Evolutionary conservation across 495 filamentous ascomycete species (phyloP), one percentile per base, ranked within the genome.

Genomic region (Chaetomium cochliodes): DNA sequence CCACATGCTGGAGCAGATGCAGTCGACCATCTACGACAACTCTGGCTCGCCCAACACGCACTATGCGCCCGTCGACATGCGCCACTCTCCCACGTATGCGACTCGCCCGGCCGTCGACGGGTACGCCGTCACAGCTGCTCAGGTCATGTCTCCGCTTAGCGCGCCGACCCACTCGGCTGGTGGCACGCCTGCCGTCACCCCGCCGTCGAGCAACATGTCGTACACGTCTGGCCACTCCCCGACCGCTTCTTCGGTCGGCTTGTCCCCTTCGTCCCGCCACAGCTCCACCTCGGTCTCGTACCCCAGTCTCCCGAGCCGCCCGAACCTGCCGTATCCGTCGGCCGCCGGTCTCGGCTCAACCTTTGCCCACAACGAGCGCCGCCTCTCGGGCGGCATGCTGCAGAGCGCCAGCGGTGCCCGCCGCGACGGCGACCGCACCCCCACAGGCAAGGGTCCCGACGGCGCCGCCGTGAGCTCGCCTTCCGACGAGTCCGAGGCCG

Each of bases 1-100:
- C 76, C 88, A 92, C 64, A 89, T 97, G 79, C 82, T 99, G 44
- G 91, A 96, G 76, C 91, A 97, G 76, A 92, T 98, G 82, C 92
- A 97, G 70, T 84, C 87, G 66, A 96, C 93, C 9, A 89, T 97
- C 30, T 98, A 97, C 73, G 93, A 97, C 76, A 93, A 86, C 70
- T 87, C 92, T 25, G 89, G 90, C 70, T 73, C 77, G 71, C 69
- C 76, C 22, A 76, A 56, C 56, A 70, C 78, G 1, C 74, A 77
- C 30, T 79, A 79, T 33, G 64, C 71, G 16, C 70, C 76, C 16
- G 69, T 86, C 65, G 83, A 83, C 73, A 88, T 87, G 72, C 89
- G 92, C 60, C 79, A 86, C 25, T 82, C 91, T 62, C 91, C 90
- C n/a, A 91, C 92, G 0, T 81, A 85, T 58, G 77, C 77, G 23